phyloP scores from a whole-genome alignment of 768 basidiomycete genomes.

The Lactifluus volemus region DNA sequence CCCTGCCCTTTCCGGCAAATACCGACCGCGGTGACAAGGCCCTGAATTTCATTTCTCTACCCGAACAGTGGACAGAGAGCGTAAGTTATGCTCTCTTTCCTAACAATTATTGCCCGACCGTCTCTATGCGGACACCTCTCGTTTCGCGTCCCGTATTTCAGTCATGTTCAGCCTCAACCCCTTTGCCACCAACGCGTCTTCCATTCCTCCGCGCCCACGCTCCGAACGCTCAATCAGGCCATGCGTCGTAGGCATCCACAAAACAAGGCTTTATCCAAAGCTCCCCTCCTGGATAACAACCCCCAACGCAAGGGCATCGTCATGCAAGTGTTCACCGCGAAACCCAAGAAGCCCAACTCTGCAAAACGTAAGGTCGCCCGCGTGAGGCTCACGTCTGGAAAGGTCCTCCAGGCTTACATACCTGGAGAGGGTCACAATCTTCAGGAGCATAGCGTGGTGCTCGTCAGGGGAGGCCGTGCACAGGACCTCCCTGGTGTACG shows the following conservation, averaged over 20 bases:
- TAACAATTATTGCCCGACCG: slow-evolving; percentile 6
- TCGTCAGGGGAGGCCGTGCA: slow-evolving; percentile 90
- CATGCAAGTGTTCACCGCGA: slow-evolving; percentile 66
- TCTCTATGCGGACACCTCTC: slow-evolving; percentile 3
- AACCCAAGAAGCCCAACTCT: slow-evolving; percentile 97
- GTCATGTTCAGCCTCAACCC: slow-evolving; percentile 10
- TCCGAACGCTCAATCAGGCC: slow-evolving; percentile 79
- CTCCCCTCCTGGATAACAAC: slow-evolving; percentile 71
- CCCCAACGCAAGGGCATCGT: slow-evolving; percentile 93
- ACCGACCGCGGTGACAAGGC: no score
- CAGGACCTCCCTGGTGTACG: slow-evolving; percentile 98
- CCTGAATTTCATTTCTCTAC: no score
- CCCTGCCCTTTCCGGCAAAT: no score
- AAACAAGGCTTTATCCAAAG: slow-evolving; percentile 43
- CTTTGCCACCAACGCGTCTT: slow-evolving; percentile 43
- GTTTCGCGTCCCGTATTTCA: slow-evolving; percentile 10
- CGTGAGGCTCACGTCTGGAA: slow-evolving; percentile 85
- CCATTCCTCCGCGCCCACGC: slow-evolving; percentile 49
- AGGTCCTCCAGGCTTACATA: slow-evolving; percentile 87
- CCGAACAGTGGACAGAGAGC: background rate
- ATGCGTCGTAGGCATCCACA: slow-evolving; percentile 58
- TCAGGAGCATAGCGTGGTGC: slow-evolving; percentile 94
- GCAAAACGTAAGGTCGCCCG: slow-evolving; percentile 95
- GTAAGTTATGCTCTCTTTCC: slow-evolving; percentile 3
- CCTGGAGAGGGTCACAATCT: slow-evolving; percentile 96